phyloP scores from a whole-genome alignment of 2,329 filamentous ascomycete genomes.

The Epichloe typhina region DNA sequence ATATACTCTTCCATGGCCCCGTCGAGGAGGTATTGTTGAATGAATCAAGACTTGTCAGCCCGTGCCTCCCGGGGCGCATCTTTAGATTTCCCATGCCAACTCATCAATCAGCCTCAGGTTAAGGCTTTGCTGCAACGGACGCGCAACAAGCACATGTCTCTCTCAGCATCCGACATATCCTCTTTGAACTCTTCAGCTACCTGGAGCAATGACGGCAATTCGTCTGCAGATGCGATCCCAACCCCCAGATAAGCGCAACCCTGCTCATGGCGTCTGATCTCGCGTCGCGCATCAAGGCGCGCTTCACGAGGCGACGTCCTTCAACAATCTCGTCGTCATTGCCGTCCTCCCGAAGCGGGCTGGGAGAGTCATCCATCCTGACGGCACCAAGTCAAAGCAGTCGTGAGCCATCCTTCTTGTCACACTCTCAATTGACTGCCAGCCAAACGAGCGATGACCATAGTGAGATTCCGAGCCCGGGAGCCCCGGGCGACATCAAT shows the following conservation, averaged over 20 bases:
- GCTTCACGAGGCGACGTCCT: conserved; percentile 28
- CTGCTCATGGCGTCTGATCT: conserved; percentile 29
- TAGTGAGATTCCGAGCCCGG: neutral
- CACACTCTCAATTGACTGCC: neutral
- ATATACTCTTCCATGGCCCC: neutral
- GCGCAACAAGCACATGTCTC: neutral
- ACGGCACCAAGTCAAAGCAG: conserved; percentile 4
- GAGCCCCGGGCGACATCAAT: neutral
- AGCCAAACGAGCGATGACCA: conserved; percentile 3
- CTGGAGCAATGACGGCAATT: neutral
- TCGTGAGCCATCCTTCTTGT: conserved; percentile 4
- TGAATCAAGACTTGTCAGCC: neutral
- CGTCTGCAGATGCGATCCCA: conserved; percentile 1
- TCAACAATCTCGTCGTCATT: conserved; percentile 26
- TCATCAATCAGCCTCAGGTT: neutral
- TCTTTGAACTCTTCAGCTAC: neutral
- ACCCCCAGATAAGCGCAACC: neutral
- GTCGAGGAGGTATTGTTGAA: neutral
- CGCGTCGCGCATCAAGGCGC: conserved; percentile 33
- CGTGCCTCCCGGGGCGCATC: neutral
- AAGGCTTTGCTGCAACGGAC: neutral
- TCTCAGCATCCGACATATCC: neutral
- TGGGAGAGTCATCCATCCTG: conserved; percentile 11
- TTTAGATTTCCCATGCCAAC: neutral
- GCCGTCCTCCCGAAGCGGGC: conserved; percentile 17